Evolutionary conservation across 768 basidiomycete species (phyloP).

Genomic region (Tubosaeta brunneosetosa): DNA sequence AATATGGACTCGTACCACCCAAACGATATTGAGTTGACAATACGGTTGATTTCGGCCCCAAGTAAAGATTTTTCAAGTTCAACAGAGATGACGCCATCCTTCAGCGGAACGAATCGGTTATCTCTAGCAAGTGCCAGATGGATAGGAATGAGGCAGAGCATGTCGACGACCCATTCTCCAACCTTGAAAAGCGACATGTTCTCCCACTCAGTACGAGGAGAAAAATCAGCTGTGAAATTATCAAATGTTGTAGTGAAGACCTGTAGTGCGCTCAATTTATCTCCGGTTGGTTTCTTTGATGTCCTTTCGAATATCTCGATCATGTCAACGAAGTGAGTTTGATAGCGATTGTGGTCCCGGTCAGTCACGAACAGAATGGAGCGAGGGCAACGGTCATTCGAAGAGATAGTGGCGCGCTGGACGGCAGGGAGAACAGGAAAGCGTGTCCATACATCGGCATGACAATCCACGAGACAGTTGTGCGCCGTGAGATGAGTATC

Average conservation of each 20-base stretch:
- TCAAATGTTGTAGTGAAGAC: slow-evolving; percentile 30
- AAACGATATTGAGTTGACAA: slow-evolving; percentile 53
- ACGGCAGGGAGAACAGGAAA: slow-evolving; percentile 55
- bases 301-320: slow-evolving; percentile 44
- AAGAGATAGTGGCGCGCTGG: slow-evolving; percentile 39
- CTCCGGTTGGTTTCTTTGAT: slow-evolving; percentile 49
- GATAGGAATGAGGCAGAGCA: slow-evolving; percentile 61
- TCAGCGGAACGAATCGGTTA: slow-evolving; percentile 57
- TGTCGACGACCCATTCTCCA: slow-evolving; percentile 60
- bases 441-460: slow-evolving; percentile 54
- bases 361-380: slow-evolving; percentile 43
- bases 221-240: slow-evolving; percentile 15
- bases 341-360: slow-evolving; percentile 32
- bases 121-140: slow-evolving; percentile 58
- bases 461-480: slow-evolving; percentile 51
- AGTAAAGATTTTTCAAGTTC: slow-evolving; percentile 50
- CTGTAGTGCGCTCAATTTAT: slow-evolving; percentile 34
- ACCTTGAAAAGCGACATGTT: slow-evolving; percentile 35
- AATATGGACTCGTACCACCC: slow-evolving; percentile 67
- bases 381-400: slow-evolving; percentile 27
- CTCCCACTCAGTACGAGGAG: slow-evolving; percentile 14
- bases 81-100: slow-evolving; percentile 48
- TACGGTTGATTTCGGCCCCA: slow-evolving; percentile 53
- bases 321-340: slow-evolving; percentile 41
- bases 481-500: slow-evolving; percentile 29